Base-by-base conservation (phyloP, 2,329 filamentous ascomycete species). In the Immersiporthe knoxdaviesiana region DNA sequence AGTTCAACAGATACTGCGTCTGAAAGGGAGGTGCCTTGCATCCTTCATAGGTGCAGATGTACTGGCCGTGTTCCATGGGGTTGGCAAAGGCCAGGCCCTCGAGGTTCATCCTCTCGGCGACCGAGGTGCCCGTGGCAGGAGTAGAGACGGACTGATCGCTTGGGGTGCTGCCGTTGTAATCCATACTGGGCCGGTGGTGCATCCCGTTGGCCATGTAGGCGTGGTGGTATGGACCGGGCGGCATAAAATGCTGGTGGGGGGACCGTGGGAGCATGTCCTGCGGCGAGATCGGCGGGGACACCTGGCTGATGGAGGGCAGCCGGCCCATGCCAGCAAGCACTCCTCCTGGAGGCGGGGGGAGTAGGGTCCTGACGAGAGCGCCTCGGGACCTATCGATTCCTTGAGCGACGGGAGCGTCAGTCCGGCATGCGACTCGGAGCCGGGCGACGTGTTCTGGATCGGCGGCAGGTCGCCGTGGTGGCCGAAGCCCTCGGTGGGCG, bases 1-100 rank as follows among this genome's bases (percentile, higher is more conserved):
- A 95, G 77, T 93, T 95, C 30, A 95, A 82, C 12, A 95, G 83
- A 79, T 90, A 90, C 74, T 90, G 88, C 0, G 92, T 96, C 74
- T 93, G 91, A 73, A 96, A 96, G 0, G 92, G 89, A 39, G 84
- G 79, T 1, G 92, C 92, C 50, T 78, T 91, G 77, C 92, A 96
- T 11, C 90, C 90, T 10, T 83, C 74, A 63, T 82, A 81, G 74
- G 79, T 83, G 77, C 91, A 94, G 60, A 85, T 80, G 75, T 86
- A 92, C 4, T 79, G 79, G 27, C 84, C 86, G 63, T 81, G 76
- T 10, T 67, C 70, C 50, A 82, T 79, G 4, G 85, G 84, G 74
- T 83, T 85, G 14, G 85, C 63, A 21, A 65, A 71, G 1, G 62
- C 65, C 18, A 65, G 14, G 27, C 82, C 84, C 67, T 89, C 87